Conservation (phyloP, 768 basidiomycete genomes). For the Macrolepiota dolichaula region DNA sequence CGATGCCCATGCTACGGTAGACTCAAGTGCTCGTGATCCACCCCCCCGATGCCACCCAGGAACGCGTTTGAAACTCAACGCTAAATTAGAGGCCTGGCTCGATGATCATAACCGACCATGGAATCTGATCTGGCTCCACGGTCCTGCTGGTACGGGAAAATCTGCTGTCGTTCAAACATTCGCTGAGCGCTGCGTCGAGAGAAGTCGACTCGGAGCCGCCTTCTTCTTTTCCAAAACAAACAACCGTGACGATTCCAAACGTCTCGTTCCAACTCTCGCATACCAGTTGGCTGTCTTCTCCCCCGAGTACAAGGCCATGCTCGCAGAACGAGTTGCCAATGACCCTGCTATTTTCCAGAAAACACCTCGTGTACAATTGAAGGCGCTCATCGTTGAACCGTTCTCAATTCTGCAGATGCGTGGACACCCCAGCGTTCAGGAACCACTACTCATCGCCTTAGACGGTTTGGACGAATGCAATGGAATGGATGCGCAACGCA, state of each 20-base stretch:
- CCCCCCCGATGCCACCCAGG: conserved; percentile 6
- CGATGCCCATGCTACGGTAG: background rate
- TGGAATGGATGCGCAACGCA: background rate
- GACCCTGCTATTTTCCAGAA: background rate
- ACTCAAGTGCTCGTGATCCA: background rate
- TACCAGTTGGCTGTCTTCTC: background rate
- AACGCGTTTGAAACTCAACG: background rate
- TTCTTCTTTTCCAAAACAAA: conserved; percentile 8
- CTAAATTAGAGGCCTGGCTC: background rate
- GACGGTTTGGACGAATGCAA: conserved; percentile 13
- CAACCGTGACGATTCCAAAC: background rate
- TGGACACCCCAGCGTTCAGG: background rate
- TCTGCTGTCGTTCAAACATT: conserved; percentile 9
- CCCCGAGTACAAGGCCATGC: background rate
- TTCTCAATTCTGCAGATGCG: background rate
- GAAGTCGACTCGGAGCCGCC: conserved; percentile 1
- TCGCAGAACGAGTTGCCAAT: background rate
- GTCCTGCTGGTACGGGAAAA: conserved; percentile 12
- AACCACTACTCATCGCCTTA: background rate
- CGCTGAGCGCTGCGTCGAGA: background rate
- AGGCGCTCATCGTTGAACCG: conserved; percentile 1
- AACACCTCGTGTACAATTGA: background rate
- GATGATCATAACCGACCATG: background rate
- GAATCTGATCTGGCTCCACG: conserved; percentile 10
- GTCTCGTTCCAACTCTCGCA: conserved; percentile 2